Percentiles rank a stretch among this genome's conserved stretches.
phyloP scores from a whole-genome alignment of 495 filamentous ascomycete genomes.

The Pyrenula aspistea region DNA sequence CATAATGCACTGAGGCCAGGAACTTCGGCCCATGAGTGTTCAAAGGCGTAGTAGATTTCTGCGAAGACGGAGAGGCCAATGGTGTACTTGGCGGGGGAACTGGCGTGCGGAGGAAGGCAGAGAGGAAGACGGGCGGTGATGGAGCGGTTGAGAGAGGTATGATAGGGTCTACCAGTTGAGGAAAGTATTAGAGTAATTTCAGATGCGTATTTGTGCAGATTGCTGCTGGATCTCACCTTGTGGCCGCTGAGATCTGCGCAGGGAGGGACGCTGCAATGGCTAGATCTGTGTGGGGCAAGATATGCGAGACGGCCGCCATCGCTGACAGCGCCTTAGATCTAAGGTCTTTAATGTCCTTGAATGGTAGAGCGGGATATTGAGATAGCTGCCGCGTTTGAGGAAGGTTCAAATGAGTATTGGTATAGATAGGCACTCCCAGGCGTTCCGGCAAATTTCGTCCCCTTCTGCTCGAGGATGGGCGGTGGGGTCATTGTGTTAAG shows the following conservation, averaged over 20 bases:
- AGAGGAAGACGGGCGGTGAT: constrained; percentile 1
- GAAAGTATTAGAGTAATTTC: not conserved
- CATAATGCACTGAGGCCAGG: not conserved
- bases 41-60: constrained; percentile 1
- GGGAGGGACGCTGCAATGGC: not conserved
- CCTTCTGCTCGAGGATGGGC: not conserved
- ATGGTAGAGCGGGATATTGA: not conserved
- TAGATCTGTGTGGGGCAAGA: not conserved
- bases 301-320: not conserved
- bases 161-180: not conserved
- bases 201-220: not conserved
- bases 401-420: not conserved
- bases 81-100: not conserved
- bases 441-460: not conserved
- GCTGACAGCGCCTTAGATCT: not conserved
- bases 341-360: not conserved
- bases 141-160: not conserved
- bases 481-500: not conserved
- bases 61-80: constrained; percentile 1
- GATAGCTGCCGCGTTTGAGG: not conserved
- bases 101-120: not conserved
- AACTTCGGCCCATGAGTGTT: constrained; percentile 2
- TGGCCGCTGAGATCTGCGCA: not conserved
- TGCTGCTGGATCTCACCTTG: not conserved
- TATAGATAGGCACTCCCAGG: not conserved